Conservation (phyloP, 2,329 filamentous ascomycete genomes). For the Paraconiothyrium sp. region DNA sequence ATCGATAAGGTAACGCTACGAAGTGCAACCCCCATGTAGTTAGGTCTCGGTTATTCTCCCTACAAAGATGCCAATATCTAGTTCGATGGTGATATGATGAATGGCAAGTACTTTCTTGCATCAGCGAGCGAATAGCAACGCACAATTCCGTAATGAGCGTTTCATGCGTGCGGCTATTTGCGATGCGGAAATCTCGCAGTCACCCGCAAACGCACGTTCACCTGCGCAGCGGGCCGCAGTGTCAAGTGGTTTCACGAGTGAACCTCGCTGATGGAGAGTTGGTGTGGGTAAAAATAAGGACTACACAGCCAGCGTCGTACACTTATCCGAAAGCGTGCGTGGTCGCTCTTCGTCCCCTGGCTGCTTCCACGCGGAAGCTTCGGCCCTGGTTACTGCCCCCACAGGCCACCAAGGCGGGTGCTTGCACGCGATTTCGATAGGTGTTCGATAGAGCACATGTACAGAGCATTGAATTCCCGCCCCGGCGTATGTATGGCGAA, state of each 20-base stretch:
- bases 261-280: neutral
- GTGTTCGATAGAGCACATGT: neutral
- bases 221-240: neutral
- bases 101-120: neutral
- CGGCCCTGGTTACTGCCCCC: constrained; percentile 3
- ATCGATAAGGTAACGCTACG: neutral
- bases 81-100: neutral
- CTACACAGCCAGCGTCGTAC: constrained; percentile 1
- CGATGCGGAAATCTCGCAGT: neutral
- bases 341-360: neutral
- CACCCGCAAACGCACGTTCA: neutral
- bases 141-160: neutral
- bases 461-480: neutral
- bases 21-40: neutral
- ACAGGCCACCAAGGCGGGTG: neutral
- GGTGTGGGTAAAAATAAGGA: neutral
- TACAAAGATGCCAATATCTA: too few relatives aligned
- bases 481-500: neutral
- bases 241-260: neutral
- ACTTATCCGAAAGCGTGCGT: neutral
- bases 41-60: neutral
- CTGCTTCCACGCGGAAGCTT: neutral
- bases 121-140: neutral
- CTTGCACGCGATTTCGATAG: neutral
- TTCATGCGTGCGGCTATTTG: neutral